These are phyloP conservation scores for Tylopilus subfusipes DNA, from an alignment of 768 basidiomycete species.

Conservation along the genomic window DNA sequence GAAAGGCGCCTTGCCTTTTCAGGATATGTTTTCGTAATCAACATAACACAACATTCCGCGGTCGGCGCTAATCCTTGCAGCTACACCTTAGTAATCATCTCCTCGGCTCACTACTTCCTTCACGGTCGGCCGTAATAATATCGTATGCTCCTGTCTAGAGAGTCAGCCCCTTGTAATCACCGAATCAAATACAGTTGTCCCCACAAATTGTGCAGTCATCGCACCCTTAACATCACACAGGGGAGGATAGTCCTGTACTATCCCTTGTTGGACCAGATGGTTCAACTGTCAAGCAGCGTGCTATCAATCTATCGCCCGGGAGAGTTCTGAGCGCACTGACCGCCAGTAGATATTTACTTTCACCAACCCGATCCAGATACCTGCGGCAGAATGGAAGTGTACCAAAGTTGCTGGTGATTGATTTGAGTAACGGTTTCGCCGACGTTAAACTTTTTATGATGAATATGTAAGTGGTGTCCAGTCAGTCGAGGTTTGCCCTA, in stretches of 20 bases:
- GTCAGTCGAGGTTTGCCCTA: conserved; percentile 33
- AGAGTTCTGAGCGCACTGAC: conserved; percentile 40
- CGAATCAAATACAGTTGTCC: conserved; percentile 24
- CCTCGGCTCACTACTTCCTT: conserved; percentile 85
- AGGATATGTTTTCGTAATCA: conserved; percentile 17
- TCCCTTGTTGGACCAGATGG: conserved; percentile 80
- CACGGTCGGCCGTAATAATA: conserved; percentile 76
- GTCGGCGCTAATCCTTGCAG: not conserved
- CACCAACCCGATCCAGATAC: conserved; percentile 89
- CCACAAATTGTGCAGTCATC: conserved; percentile 93
- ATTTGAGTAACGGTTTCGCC: conserved; percentile 80
- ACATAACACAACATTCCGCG: not conserved
- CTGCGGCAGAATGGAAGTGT: conserved; percentile 94
- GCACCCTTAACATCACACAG: conserved; percentile 78
- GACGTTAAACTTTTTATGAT: conserved; percentile 62
- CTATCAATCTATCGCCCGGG: not conserved
- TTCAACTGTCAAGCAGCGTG: conserved; percentile 56
- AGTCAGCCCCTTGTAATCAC: conserved; percentile 4
- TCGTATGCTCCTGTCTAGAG: conserved; percentile 70
- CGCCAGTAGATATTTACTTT: conserved; percentile 89
- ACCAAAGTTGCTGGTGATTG: conserved; percentile 90
- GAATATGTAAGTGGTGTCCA: not conserved
- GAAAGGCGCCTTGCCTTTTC: conserved; percentile 17
- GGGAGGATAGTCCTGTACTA: conserved; percentile 92
- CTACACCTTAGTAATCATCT: conserved; percentile 59